Base-by-base conservation (phyloP, 2,329 filamentous ascomycete species). In the Colletotrichum falcatum region DNA sequence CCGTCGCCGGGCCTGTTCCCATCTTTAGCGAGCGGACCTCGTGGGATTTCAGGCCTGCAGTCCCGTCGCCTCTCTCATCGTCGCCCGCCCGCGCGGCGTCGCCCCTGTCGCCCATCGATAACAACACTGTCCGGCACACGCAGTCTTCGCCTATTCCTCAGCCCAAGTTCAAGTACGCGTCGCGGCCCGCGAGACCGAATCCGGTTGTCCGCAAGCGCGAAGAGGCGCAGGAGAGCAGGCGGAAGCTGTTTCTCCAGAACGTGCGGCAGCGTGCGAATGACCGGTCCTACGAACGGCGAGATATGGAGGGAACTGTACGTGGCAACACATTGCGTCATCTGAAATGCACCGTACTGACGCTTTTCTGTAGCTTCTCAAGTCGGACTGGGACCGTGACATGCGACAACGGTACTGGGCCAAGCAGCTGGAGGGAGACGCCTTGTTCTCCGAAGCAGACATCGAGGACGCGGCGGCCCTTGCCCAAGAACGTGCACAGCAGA, bases 221-320 rank as follows among this genome's bases (percentile, higher is more conserved):
- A 77, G 88, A 88, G 23, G 84, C 85, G 0, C 88, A 90, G 65
- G 90, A 93, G 77, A 84, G 87, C 64, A 83, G 93, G 67, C 84
- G 92, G 56, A 87, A 88, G 39, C 82, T 92, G 66, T 95, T 95
- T 75, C 81, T 95, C 70, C 88, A 90, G 76, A 92, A 86, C 61
- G 89, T 92, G 23, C 84, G 88, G 69, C 86, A 89, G 75, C 85
- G 87, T 49, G 82, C 85, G 3, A 88, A 91, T 51, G 88, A 92
- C 35, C 86, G 83, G 75, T 81, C 82, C 28, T 91, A 89, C 85
- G 84, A 87, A 74, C 83, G 86, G 61, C 83, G 90, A 73, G 89
- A 90, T 33, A 89, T 90, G 3, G 90, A 92, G 74, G 89, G 91
- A 74, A 87, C 88, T 78, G 84, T 86, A 75, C 30, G 78, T 66